phyloP scores from a whole-genome alignment of 2,329 filamentous ascomycete species.

The Colletotrichum australisinense region DNA sequence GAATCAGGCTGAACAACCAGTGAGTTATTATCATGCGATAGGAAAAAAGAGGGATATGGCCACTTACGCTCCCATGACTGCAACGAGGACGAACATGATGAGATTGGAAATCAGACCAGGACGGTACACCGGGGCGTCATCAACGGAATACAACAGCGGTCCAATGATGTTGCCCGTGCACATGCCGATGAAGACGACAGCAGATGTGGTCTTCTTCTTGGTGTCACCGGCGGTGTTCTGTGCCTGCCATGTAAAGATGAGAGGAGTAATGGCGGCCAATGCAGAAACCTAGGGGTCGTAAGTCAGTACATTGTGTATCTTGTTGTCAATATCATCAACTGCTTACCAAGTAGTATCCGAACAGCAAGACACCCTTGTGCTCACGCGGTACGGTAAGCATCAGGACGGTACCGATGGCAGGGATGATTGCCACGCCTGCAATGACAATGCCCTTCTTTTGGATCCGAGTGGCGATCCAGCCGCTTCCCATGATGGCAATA shows the following conservation, averaged over 20 bases:
- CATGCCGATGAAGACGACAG: slow-evolving; percentile 72
- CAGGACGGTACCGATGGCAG: slow-evolving; percentile 55
- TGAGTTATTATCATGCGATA: background rate
- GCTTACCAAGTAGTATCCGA: slow-evolving; percentile 62
- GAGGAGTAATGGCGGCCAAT: slow-evolving; percentile 54
- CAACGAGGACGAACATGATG: slow-evolving; percentile 69
- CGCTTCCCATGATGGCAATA: slow-evolving; percentile 66
- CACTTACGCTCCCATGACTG: slow-evolving; percentile 52
- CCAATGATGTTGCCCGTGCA: slow-evolving; percentile 76
- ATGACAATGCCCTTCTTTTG: slow-evolving; percentile 58
- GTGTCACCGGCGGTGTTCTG: slow-evolving; percentile 77
- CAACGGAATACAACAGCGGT: slow-evolving; percentile 71
- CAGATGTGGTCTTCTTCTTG: slow-evolving; percentile 75
- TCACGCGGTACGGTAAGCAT: slow-evolving; percentile 59
- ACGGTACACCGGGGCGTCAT: slow-evolving; percentile 66
- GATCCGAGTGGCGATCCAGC: slow-evolving; percentile 55
- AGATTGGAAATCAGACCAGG: slow-evolving; percentile 71
- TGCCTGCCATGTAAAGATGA: slow-evolving; percentile 71
- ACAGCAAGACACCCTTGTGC: slow-evolving; percentile 59
- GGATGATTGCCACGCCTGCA: slow-evolving; percentile 49
- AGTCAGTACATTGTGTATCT: background rate
- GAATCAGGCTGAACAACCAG: slow-evolving; percentile 39
- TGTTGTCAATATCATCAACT: background rate
- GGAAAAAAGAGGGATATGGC: fast-evolving
- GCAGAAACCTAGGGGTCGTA: slow-evolving; percentile 4